Conservation (phyloP, 208 protist species). For the Porcisia hertigi region DNA sequence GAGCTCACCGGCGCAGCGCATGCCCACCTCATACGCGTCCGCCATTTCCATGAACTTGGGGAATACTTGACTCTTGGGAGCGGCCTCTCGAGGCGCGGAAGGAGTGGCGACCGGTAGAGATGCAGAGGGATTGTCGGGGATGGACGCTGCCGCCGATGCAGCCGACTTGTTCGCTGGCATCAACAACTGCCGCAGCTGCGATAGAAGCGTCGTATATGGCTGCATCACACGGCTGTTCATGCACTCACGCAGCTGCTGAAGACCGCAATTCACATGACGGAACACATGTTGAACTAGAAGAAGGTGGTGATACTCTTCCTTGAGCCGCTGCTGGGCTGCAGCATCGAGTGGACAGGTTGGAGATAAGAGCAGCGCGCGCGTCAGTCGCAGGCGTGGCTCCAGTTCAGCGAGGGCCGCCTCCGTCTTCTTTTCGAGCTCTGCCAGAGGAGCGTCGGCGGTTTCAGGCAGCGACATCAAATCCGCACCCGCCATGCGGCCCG, state of each 20-base stretch:
- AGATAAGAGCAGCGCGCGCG: constrained; percentile 53
- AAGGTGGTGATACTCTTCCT: constrained; percentile 78
- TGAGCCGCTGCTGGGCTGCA: constrained; percentile 28
- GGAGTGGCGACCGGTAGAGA: neutral
- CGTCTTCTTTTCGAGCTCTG: constrained; percentile 25
- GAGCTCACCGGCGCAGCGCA: constrained; percentile 50
- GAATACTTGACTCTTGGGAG: constrained; percentile 62
- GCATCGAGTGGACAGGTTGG: constrained; percentile 44
- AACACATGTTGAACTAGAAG: constrained; percentile 61
- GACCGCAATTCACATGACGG: constrained; percentile 43
- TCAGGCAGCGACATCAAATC: constrained; percentile 43
- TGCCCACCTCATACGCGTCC: constrained; percentile 60
- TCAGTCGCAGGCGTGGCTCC: constrained; percentile 18
- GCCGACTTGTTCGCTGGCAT: constrained; percentile 1
- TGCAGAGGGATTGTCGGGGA: neutral
- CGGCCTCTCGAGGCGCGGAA: constrained; percentile 16
- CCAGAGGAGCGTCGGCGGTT: constrained; percentile 42
- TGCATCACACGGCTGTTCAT: constrained; percentile 42
- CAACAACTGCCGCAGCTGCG: constrained; percentile 51
- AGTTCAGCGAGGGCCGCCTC: constrained; percentile 26
- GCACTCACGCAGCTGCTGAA: constrained; percentile 34
- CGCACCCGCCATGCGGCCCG: constrained; percentile 45
- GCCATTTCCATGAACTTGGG: constrained; percentile 76
- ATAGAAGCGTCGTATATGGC: constrained; percentile 48
- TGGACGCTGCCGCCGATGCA: neutral